phyloP scores from a whole-genome alignment of 2,329 filamentous ascomycete species.

The Cladosporium colombiae region DNA sequence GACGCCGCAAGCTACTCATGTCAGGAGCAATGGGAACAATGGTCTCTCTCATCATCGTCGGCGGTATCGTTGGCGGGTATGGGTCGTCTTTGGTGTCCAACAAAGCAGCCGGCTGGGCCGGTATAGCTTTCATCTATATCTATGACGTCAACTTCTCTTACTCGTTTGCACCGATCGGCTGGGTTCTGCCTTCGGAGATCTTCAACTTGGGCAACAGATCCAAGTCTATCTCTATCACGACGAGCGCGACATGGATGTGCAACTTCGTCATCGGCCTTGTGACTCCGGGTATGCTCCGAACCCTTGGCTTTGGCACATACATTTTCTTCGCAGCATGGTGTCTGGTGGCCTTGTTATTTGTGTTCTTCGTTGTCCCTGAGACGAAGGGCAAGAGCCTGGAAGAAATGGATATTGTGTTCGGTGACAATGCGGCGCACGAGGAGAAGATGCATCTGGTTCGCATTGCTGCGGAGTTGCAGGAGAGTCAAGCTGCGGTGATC shows the following conservation, averaged over 20 bases:
- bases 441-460: slow-evolving; percentile 4
- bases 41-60: slow-evolving; percentile 48
- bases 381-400: slow-evolving; percentile 8
- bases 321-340: slow-evolving; percentile 60
- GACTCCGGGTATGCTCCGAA: slow-evolving; percentile 21
- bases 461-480: slow-evolving; percentile 10
- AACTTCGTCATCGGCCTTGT: slow-evolving; percentile 53
- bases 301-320: slow-evolving; percentile 53
- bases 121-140: slow-evolving; percentile 25
- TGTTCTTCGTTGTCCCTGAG: slow-evolving; percentile 3
- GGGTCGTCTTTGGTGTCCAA: slow-evolving; percentile 46
- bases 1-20: slow-evolving; percentile 72
- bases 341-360: slow-evolving; percentile 2
- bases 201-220: slow-evolving; percentile 60
- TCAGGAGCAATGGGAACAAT: slow-evolving; percentile 62
- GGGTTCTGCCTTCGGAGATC: slow-evolving; percentile 53
- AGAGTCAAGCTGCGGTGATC: neutral
- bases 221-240: slow-evolving; percentile 63
- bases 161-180: slow-evolving; percentile 23
- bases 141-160: slow-evolving; percentile 57
- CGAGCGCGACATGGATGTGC: slow-evolving; percentile 63
- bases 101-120: slow-evolving; percentile 44
- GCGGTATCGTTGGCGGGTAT: slow-evolving; percentile 54
- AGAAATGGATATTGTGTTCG: slow-evolving; percentile 12
- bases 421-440: slow-evolving; percentile 7